Evolutionary conservation across 2,329 filamentous ascomycete species (phyloP), one percentile per base, ranked within the genome.

Genomic region (Colletotrichum tamarilloi): DNA sequence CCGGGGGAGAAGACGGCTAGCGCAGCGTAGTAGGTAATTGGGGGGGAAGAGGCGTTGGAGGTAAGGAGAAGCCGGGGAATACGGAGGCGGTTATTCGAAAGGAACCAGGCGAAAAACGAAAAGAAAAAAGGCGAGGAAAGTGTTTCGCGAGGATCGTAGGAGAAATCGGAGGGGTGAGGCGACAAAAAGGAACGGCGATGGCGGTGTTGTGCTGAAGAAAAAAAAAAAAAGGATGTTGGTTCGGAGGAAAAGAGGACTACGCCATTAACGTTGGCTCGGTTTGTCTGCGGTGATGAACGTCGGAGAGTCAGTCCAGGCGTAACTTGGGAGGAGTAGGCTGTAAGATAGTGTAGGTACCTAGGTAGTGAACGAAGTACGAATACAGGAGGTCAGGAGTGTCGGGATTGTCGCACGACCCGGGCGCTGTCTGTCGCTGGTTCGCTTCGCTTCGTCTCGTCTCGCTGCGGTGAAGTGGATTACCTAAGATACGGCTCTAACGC

Each of bases 1-100:
- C 71, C 30, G 32, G 52, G 67, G 66, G 69, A 72, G 59, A 71
- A 75, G 66, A 26, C 46, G 62, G 62, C 63, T 65, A 58, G 49
- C 53, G 72, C 46, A 55, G 46, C 9, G 55, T 46, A 32, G 62
- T 70, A 69, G 67, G 73, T 63, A 64, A 68, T 66, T 46, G 38
- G 42, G 42, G 42, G 42, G 42, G 42, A n/a, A 8, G 16, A 46
- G 42, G 16, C 16, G 19, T 46, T n/a, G 42, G 42, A 8, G 16
- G 42, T 9, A n/a, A 16, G 42, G 19, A 6, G 19, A 46, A n/a
- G 16, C 63, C 9, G 62, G 32, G 35, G 35, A n/a, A 49, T 22
- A 59, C 28, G 2, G 57, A 49, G n/a, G 59, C 49, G 30, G 59
- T 22, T 30, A 19, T 52, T 9, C 16, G 53, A 24, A 56, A 30